These are phyloP conservation scores for Euphorbia tirucalli DNA, from an alignment of 345 rosid genomes.

Conservation along the genomic window DNA sequence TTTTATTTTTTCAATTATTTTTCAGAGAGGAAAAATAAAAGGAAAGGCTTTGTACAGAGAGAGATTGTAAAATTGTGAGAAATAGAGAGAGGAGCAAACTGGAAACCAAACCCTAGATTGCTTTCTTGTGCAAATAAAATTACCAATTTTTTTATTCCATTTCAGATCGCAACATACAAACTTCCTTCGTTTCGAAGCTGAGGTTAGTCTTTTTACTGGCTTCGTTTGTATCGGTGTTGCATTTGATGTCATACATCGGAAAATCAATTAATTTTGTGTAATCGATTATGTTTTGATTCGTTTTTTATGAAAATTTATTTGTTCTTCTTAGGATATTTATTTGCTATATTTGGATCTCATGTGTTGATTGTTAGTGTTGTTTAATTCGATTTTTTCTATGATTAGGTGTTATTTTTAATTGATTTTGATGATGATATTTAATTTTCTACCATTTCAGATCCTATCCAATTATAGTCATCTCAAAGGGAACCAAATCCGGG, in stretches of 20 bases:
- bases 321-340: neutral
- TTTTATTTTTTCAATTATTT: too few species aligned
- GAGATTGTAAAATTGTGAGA: conserved; percentile 10
- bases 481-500: conserved; percentile 12
- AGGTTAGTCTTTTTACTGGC: conserved; percentile 23
- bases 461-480: conserved; percentile 21
- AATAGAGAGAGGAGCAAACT: conserved; percentile 23
- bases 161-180: conserved; percentile 24
- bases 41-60: neutral
- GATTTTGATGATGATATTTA: conserved; percentile 17
- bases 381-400: conserved; percentile 14
- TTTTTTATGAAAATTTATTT: neutral
- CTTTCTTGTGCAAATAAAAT: conserved; percentile 20
- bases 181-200: conserved; percentile 19
- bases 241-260: conserved; percentile 1
- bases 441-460: conserved; percentile 44
- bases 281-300: neutral
- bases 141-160: neutral
- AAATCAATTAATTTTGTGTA: conserved; percentile 2
- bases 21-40: neutral
- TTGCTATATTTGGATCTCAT: conserved; percentile 21
- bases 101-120: conserved; percentile 48
- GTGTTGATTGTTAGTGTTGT: conserved; percentile 10
- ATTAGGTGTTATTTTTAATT: conserved; percentile 14
- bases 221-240: neutral